Base-by-base conservation (phyloP, 116 monocot species). In the Iris pallida region DNA sequence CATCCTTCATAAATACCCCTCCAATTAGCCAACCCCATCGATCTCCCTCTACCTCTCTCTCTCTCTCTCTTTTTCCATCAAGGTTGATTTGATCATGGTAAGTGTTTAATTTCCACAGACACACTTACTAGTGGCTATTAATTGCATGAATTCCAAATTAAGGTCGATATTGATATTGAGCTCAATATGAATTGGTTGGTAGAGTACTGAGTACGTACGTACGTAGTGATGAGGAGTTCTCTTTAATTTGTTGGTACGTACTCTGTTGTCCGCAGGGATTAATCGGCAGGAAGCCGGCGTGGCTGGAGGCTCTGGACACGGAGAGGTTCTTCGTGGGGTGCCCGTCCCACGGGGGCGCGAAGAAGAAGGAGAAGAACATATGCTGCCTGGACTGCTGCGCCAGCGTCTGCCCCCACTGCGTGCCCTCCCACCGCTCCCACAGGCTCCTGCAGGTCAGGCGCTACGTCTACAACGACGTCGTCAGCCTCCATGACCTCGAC, bases 311-410 rank as follows among this genome's bases (percentile, higher is more conserved):
- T 6, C 76, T 94, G 16, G 71, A 73, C 88, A 81, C 85, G 5
- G 72, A 94, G 73, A 88, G 75, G 49, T 94, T 94, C 83, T 94
- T 94, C 73, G 72, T 71, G 4, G 77, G 78, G 5, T 94, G 94
- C 42, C 79, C 81, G 20, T 45, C 69, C 4, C 94, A 94, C 18
- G 90, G 81, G 78, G 72, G 55, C 0, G 72, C 79, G 42, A 90
- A 83, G 77, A 94, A 90, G 83, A 94, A 90, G 42, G 94, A 94
- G 77, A 94, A 94, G 81, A 94, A 94, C 81, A 83, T 94, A 8
- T 94, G 94, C 68, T 94, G 94, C 75, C 44, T 94, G 55, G 90
- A 94, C 53, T 94, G 94, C 78, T 94, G 90, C 83, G 85, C 79
- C 20, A 87, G 90, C 73, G 87, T 94, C 57, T 94, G 94, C 83